Evolutionary conservation across 1,284 basidiomycete genomes (phyloP), one percentile per base, ranked within the genome.

Genomic region (Leccinum subrobustum): DNA sequence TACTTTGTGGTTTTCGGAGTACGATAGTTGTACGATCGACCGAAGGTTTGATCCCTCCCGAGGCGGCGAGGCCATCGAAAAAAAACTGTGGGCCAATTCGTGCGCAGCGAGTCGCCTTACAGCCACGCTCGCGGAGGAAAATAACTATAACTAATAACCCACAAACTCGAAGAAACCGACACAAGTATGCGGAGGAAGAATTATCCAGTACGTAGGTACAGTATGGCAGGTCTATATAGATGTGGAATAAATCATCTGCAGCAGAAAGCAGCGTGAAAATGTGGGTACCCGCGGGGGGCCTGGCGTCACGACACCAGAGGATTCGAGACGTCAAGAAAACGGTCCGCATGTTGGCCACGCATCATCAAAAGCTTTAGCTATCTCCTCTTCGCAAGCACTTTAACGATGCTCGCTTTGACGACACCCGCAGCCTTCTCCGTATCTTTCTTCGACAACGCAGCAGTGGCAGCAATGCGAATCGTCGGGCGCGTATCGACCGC

Each of bases 391-490:
- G 77, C 73, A 18, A 87, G 70, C 11, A 94, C 85, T 79, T 94
- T 95, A 56, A 84, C 79, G 44, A 94, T 79, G 39, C 88, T 89
- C 29, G 82, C 80, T 78, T 91, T 95, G 62, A 98, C 75, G 27
- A 90, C 83, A 31, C 79, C 78, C 18, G 88, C 87, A 1, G 95
- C 92, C 79, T 94, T 95, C 79, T 97, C 95, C 59, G 89, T 86
- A 69, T 99, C 97, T 78, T 96, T 96, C 80, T 83, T 90, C 29
- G 86, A 87, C 66, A 98, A 77, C 9, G 86, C 93, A 11, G 87
- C 83, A 3, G 84, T 89, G 64, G 96, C 77, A 23, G 89, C 88
- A n/a, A 98, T 78, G 60, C 93, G 84, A 65, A 99, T 87, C 70
- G 89, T 92, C n/a, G 96, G 95, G 54, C 89, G 81, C 11, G 86